These are phyloP conservation scores for Canavalia ensiformis DNA, from an alignment of 306 rosid species.

Conservation along the genomic window DNA sequence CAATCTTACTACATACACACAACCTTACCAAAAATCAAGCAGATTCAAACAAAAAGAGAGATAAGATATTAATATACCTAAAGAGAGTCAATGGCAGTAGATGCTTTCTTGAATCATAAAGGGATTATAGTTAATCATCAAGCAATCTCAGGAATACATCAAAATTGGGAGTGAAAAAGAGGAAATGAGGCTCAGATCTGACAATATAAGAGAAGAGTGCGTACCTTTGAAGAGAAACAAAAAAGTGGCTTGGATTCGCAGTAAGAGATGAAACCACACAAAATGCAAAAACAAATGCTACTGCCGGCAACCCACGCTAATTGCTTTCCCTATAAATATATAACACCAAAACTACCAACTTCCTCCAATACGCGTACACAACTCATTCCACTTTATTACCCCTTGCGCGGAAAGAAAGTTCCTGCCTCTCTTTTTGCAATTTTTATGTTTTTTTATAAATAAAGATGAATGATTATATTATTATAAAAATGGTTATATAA, in stretches of 20 bases:
- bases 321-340: neutral
- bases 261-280: neutral
- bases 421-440: too few relatives aligned
- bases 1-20: neutral
- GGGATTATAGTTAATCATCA: neutral
- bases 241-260: neutral
- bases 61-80: neutral
- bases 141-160: neutral
- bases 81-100: neutral
- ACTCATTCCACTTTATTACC: neutral
- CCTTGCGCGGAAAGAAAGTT: too few relatives aligned
- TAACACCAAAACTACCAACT: neutral
- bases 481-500: too few relatives aligned
- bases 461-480: too few relatives aligned
- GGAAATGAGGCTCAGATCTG: constrained; percentile 2
- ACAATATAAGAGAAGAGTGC: neutral
- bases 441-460: too few relatives aligned
- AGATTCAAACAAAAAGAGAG: neutral
- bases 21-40: neutral
- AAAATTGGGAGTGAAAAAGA: neutral
- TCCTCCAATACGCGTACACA: constrained; percentile 29
- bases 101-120: too few relatives aligned
- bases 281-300: neutral
- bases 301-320: neutral
- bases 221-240: constrained; percentile 15